A percentile compares a stretch with the other conserved stretches of the same genome.
Evolutionary conservation across 1,284 basidiomycete species (phyloP).

Genomic region (Heterobasidion parviporum): DNA sequence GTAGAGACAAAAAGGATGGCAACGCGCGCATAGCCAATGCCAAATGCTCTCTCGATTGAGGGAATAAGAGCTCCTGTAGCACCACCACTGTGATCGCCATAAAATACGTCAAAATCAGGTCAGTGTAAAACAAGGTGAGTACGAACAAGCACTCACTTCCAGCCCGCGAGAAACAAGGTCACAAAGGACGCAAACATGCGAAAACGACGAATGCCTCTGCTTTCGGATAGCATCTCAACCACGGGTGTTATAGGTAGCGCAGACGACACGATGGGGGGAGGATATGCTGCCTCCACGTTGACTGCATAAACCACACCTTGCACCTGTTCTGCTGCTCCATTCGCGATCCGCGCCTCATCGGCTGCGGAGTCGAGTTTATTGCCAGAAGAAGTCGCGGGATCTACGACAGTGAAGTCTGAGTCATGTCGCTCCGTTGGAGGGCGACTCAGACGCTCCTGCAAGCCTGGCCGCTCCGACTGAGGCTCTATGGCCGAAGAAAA

Average conservation of each 20-base stretch:
- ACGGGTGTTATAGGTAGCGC: background rate
- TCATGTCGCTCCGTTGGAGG: background rate
- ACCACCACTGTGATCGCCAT: background rate
- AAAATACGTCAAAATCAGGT: background rate
- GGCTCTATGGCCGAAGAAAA: background rate
- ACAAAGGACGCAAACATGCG: background rate
- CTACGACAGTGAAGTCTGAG: background rate
- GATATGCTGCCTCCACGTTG: background rate
- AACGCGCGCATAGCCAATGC: background rate
- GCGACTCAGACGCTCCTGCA: background rate
- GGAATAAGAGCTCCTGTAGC: background rate
- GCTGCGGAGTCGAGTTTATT: background rate
- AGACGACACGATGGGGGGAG: background rate
- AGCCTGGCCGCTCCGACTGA: background rate
- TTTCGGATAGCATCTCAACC: background rate
- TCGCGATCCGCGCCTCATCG: background rate
- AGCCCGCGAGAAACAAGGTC: background rate
- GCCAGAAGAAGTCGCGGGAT: background rate
- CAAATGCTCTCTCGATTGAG: background rate
- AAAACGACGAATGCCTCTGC: background rate
- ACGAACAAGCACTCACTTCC: background rate
- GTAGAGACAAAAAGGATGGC: background rate
- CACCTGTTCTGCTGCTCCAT: background rate
- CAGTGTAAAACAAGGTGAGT: background rate
- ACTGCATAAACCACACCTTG: background rate